phyloP scores from a whole-genome alignment of 1,284 basidiomycete genomes.

The Pascua sp. region DNA sequence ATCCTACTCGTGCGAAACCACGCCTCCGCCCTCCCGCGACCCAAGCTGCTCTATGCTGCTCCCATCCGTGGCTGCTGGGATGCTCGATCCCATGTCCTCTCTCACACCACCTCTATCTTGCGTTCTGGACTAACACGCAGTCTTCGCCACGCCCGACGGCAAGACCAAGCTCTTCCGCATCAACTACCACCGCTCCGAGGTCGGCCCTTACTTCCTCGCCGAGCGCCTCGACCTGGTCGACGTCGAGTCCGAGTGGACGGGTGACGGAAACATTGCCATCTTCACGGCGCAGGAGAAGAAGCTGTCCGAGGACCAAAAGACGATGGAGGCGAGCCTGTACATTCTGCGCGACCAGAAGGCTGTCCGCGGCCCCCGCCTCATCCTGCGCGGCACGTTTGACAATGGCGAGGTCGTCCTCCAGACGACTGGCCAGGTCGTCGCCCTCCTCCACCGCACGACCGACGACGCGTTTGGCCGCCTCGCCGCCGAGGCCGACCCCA shows the following conservation, averaged over 20 bases:
- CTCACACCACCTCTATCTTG: no score
- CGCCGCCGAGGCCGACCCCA: neutral
- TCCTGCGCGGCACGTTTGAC: conserved; percentile 7
- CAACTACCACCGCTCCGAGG: conserved; percentile 1
- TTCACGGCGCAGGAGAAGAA: conserved; percentile 3
- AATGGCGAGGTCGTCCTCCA: conserved; percentile 1
- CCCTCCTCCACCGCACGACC: neutral
- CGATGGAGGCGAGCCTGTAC: conserved; percentile 2
- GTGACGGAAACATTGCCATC: neutral
- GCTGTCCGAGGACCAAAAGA: neutral
- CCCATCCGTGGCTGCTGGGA: neutral
- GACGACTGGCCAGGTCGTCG: conserved; percentile 10
- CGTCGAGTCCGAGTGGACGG: neutral
- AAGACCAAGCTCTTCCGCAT: conserved; percentile 7
- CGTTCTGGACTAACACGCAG: neutral
- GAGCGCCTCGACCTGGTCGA: conserved; percentile 10
- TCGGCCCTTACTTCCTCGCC: conserved; percentile 1
- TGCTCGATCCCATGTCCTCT: neutral
- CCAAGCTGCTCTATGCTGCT: no score
- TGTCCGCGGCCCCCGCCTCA: conserved; percentile 6
- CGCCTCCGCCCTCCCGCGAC: no score
- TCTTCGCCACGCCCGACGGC: conserved; percentile 7
- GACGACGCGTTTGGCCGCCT: neutral
- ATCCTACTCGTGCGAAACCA: neutral
- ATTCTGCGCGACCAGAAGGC: neutral